Evolutionary conservation across 306 rosid genomes (phyloP), one percentile per base, ranked within the genome.

Genomic region (Aeschynomene evenia): DNA sequence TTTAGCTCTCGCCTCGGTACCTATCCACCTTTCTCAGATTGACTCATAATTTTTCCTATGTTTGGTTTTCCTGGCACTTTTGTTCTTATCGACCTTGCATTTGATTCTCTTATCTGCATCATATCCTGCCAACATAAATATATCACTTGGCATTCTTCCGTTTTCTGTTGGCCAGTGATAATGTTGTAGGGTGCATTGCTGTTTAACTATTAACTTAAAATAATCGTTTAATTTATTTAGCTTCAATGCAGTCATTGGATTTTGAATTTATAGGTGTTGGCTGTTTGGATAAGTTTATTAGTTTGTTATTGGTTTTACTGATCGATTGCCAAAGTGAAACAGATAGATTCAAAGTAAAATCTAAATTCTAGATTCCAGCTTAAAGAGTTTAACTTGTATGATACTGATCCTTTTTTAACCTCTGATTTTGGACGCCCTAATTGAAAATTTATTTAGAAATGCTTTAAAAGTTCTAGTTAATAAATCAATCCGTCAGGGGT

Each of bases 21-120:
- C 66, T n/a, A 66, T 66, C 61, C 2, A 21, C 53, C 54, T 53
- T n/a, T 18, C 77, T 52, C 75, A 71, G 84, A 49, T 52, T 50
- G 72, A 77, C 79, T 79, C 76, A 20, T 43, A 29, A 70, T 74
- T 59, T 78, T 63, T 60, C 68, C 18, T 57, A 12, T 45, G 58
- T 52, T 65, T 39, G 63, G 21, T 64, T 50, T 62, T 15, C 74
- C 63, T 39, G 21, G 68, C 62, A 60, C 80, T 45, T 28, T 29
- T 58, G 9, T 10, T 45, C 21, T n/a, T 45, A 12, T 73, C 24
- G 4, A 7, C 39, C 67, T 57, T 53, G 59, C 31, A 14, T 73
- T 71, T 50, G 66, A 66, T 64, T 39, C 21, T 66, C 50, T 67
- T 21, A 10, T 29, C 20, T 19, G 19, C 46, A 33, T 49, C 18